A percentile compares a stretch with the other conserved stretches of the same genome.
Evolutionary conservation across 345 rosid genomes (phyloP).

Genomic region (Acer campestre): DNA sequence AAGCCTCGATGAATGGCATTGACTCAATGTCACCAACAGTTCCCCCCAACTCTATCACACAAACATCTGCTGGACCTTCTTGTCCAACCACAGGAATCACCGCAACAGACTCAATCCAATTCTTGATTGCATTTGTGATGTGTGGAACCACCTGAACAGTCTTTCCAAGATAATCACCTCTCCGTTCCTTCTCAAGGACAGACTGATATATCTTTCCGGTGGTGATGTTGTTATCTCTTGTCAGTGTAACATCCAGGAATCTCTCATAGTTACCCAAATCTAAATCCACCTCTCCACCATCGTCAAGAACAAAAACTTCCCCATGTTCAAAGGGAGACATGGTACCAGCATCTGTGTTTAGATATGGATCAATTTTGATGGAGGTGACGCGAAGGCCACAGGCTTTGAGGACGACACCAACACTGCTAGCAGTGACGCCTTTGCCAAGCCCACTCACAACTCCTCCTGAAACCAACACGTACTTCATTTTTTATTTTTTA

Average conservation of each 20-base stretch:
- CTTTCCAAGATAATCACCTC: conserved; percentile 90
- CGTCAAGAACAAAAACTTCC: conserved; percentile 96
- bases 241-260: conserved; percentile 83
- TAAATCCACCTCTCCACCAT: conserved; percentile 99
- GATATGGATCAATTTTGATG: conserved; percentile 94
- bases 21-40: conserved; percentile 99
- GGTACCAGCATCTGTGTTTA: conserved; percentile 96
- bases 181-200: conserved; percentile 87
- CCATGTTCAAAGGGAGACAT: conserved; percentile 99
- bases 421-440: conserved; percentile 96
- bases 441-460: conserved; percentile 98
- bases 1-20: conserved; percentile 97
- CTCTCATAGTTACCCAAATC: conserved; percentile 98
- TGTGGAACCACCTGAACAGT: conserved; percentile 99
- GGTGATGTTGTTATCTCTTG: conserved; percentile 89
- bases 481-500: conserved; percentile 61
- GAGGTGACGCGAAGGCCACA: conserved; percentile 97
- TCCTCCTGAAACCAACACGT: conserved; percentile 92
- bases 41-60: conserved; percentile 98
- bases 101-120: conserved; percentile 81
- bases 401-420: conserved; percentile 94
- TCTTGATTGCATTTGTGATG: conserved; percentile 88
- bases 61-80: conserved; percentile 86
- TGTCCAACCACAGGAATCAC: conserved; percentile 87
- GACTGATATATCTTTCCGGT: conserved; percentile 98